phyloP scores from a whole-genome alignment of 306 rosid genomes.

The Castanea crenata region DNA sequence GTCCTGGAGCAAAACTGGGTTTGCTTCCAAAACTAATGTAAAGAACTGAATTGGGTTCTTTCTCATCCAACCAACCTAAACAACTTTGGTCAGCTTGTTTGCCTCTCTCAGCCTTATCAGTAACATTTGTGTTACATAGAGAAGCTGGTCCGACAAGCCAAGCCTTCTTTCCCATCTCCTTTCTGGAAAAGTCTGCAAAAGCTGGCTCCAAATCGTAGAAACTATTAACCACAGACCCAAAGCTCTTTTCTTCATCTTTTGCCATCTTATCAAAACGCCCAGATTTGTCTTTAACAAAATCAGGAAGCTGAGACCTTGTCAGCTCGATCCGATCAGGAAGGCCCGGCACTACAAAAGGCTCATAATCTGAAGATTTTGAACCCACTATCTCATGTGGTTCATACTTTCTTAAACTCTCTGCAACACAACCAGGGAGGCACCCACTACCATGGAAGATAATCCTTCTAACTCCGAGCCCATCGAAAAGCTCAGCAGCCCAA shows the following conservation, averaged over 20 bases:
- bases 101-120: constrained; percentile 47
- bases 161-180: constrained; percentile 28
- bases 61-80: constrained; percentile 50
- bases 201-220: constrained; percentile 51
- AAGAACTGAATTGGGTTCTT: constrained; percentile 53
- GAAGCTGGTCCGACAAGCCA: constrained; percentile 73
- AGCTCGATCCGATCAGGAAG: constrained; percentile 47
- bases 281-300: constrained; percentile 24
- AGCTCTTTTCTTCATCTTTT: constrained; percentile 33
- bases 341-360: constrained; percentile 43
- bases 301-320: constrained; percentile 50
- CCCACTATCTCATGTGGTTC: constrained; percentile 23
- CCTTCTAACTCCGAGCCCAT: constrained; percentile 31
- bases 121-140: constrained; percentile 34
- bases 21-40: constrained; percentile 60
- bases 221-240: constrained; percentile 51
- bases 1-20: constrained; percentile 31
- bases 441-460: constrained; percentile 49
- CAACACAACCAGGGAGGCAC: constrained; percentile 49
- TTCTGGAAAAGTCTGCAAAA: constrained; percentile 39
- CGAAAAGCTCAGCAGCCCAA: constrained; percentile 42
- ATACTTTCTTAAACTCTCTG: constrained; percentile 18
- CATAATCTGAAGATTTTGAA: constrained; percentile 26
- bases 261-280: background rate
- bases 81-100: constrained; percentile 34